Percentiles rank a stretch among this genome's conserved stretches.
Conservation (phyloP, 2,329 filamentous ascomycete genomes). For the Sporothrix inflata region DNA sequence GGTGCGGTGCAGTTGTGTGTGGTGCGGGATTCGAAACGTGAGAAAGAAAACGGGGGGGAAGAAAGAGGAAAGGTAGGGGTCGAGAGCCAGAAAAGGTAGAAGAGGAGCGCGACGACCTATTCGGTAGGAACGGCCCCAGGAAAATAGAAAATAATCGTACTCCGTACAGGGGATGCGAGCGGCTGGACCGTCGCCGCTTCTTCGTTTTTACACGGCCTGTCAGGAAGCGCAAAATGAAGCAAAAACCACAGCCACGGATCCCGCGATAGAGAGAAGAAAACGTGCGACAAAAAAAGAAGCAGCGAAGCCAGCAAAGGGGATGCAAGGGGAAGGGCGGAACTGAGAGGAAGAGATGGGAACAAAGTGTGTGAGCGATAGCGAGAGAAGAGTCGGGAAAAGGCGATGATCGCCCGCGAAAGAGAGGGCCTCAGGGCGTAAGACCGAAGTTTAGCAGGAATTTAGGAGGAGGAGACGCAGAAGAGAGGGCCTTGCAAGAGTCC, state of each 20-base stretch:
- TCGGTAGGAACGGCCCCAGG: slow-evolving; percentile 11
- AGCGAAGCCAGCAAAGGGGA: neutral
- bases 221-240: neutral
- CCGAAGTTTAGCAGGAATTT: neutral
- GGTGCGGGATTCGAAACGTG: slow-evolving; percentile 30
- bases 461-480: neutral
- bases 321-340: neutral
- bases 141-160: neutral
- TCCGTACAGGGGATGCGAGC: neutral
- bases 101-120: slow-evolving; percentile 25
- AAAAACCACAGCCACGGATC: neutral
- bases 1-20: slow-evolving; percentile 16
- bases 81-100: slow-evolving; percentile 21
- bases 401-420: slow-evolving; percentile 23
- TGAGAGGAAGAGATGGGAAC: neutral
- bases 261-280: slow-evolving; percentile 6
- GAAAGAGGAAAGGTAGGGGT: slow-evolving; percentile 20
- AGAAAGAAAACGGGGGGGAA: slow-evolving; percentile 23
- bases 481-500: neutral
- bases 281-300: slow-evolving; percentile 11
- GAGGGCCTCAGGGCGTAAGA: slow-evolving; percentile 1
- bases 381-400: slow-evolving; percentile 9
- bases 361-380: slow-evolving; percentile 18
- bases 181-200: neutral
- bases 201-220: neutral